Evolutionary conservation across 2,329 filamentous ascomycete species (phyloP).

Genomic region (Tolypocladium ophioglossoides): DNA sequence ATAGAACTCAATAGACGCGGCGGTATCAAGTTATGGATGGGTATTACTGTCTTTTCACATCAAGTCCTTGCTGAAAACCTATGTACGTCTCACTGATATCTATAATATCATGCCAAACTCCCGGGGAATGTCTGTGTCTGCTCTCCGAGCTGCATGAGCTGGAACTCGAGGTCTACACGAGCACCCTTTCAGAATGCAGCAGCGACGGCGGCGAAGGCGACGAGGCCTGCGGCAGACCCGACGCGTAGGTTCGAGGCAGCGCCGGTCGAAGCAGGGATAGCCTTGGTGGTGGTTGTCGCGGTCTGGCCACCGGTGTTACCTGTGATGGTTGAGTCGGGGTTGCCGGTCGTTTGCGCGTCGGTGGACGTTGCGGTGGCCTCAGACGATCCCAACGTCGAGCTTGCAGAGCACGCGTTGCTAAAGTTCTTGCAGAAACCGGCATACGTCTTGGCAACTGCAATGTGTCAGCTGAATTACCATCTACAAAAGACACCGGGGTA

Average conservation of each 20-base stretch:
- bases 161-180: not conserved
- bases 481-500: not conserved
- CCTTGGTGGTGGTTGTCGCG: not conserved
- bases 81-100: not conserved
- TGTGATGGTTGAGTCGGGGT: not conserved
- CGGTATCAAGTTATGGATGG: not conserved
- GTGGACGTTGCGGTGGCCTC: conserved; percentile 1
- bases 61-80: not conserved
- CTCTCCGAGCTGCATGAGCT: not conserved
- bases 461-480: conserved; percentile 1
- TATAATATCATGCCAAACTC: not conserved
- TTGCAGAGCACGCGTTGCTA: conserved; percentile 15
- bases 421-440: conserved; percentile 19
- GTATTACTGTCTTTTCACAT: not conserved
- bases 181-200: conserved; percentile 11
- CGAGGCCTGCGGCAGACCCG: conserved; percentile 11
- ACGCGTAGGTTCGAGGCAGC: conserved; percentile 10
- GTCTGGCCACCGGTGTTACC: not conserved
- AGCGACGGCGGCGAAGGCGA: conserved; percentile 11
- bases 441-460: conserved; percentile 16
- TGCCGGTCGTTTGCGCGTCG: not conserved
- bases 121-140: not conserved
- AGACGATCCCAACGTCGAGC: conserved; percentile 1
- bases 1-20: not conserved
- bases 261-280: conserved; percentile 4